A percentile compares a stretch with the other conserved stretches of the same genome.
Conservation (phyloP, 345 rosid genomes). For the Eutrema japonicum region DNA sequence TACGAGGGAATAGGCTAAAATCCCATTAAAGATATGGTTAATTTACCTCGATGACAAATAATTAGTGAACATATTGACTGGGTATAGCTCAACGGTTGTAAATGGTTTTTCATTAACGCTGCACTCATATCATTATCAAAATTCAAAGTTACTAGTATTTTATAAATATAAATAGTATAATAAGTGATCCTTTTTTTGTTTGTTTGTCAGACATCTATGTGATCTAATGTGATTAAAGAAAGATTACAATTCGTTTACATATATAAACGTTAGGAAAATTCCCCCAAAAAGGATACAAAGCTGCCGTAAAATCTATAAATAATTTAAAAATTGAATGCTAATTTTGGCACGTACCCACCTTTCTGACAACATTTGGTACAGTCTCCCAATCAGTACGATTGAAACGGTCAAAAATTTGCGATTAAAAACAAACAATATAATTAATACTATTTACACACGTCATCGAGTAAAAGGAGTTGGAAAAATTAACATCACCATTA, state of each 20-base stretch:
- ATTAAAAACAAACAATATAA: neutral
- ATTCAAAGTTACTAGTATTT: neutral
- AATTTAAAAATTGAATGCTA: constrained; percentile 4
- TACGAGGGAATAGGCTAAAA: too few relatives aligned
- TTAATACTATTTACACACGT: constrained; percentile 25
- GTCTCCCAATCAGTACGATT: constrained; percentile 38
- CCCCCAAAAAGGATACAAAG: neutral
- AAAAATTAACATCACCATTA: neutral
- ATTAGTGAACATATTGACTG: constrained; percentile 17
- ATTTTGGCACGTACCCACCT: constrained; percentile 35
- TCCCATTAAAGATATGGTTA: neutral
- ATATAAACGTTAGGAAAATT: constrained; percentile 7
- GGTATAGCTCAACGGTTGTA: neutral
- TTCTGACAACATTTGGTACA: constrained; percentile 28
- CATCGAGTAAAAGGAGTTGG: constrained; percentile 24
- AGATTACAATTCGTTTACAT: neutral
- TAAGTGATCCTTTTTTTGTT: neutral
- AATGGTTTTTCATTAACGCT: neutral
- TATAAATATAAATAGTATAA: neutral
- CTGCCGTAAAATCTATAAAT: constrained; percentile 7
- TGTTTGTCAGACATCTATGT: neutral
- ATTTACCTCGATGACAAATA: constrained; percentile 6
- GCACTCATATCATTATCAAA: neutral
- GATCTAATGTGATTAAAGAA: constrained; percentile 6
- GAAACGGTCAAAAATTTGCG: constrained; percentile 40